Percentiles rank a stretch among this genome's conserved stretches.
Conservation (phyloP, 2,329 filamentous ascomycete genomes). For the Trichoderma simmonsii region DNA sequence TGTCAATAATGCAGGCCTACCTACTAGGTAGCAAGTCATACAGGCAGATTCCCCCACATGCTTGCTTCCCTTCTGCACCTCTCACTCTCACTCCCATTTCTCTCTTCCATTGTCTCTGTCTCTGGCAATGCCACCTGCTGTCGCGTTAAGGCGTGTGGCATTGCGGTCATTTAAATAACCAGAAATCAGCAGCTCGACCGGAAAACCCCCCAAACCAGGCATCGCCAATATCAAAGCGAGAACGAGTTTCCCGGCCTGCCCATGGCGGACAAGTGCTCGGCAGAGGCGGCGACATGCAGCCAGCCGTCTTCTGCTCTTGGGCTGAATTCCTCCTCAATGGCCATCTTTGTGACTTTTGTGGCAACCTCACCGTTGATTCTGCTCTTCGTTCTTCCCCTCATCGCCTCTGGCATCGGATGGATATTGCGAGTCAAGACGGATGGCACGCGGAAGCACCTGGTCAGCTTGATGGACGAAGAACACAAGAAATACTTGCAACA, state of each 20-base stretch:
- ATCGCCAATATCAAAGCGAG: not conserved
- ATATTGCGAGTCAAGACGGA: conserved; percentile 62
- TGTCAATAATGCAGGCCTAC: conserved; percentile 2
- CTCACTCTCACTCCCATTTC: not conserved
- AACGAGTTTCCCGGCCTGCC: conserved; percentile 15
- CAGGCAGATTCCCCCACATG: conserved; percentile 18
- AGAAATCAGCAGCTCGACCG: not conserved
- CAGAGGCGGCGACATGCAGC: conserved; percentile 9
- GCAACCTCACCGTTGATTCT: conserved; percentile 23
- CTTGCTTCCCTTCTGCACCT: conserved; percentile 7
- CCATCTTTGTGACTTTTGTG: conserved; percentile 26
- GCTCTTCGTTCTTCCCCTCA: conserved; percentile 27
- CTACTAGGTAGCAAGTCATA: conserved; percentile 8
- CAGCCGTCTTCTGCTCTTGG: conserved; percentile 21
- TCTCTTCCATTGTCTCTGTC: not conserved
- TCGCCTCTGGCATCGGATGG: conserved; percentile 54
- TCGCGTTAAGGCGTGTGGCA: conserved; percentile 4
- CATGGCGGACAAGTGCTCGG: conserved; percentile 16
- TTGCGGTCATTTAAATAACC: conserved; percentile 6
- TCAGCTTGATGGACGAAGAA: conserved; percentile 49
- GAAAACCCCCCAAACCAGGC: not conserved
- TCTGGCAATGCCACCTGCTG: conserved; percentile 13
- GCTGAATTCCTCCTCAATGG: conserved; percentile 27
- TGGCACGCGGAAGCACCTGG: conserved; percentile 56
- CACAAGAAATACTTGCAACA: conserved; percentile 38